These are phyloP conservation scores for Citrus mangshanensis DNA, from an alignment of 345 rosid species.

Conservation along the genomic window DNA sequence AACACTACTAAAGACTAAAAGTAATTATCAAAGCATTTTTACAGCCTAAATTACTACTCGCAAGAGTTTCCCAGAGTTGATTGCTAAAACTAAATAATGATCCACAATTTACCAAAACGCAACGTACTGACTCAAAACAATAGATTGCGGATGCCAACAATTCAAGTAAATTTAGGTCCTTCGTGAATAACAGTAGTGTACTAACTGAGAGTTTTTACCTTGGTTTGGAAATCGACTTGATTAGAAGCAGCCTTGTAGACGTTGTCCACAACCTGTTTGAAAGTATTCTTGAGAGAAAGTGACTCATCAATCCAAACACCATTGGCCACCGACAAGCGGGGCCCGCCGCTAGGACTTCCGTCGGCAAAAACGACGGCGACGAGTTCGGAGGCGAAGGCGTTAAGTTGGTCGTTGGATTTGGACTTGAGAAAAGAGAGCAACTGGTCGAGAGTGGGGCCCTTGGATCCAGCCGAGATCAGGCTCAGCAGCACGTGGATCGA, in stretches of 20 bases:
- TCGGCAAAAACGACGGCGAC: conserved; percentile 62
- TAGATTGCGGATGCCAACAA: neutral
- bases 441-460: conserved; percentile 61
- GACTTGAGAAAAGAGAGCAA: conserved; percentile 73
- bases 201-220: conserved; percentile 33
- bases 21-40: neutral
- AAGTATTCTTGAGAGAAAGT: conserved; percentile 54
- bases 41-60: neutral
- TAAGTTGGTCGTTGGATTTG: conserved; percentile 51
- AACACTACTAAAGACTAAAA: neutral
- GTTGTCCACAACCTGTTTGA: conserved; percentile 48
- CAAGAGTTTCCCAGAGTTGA: neutral
- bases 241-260: conserved; percentile 59
- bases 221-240: conserved; percentile 65
- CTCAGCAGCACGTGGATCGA: conserved; percentile 71
- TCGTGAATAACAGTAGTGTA: neutral
- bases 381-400: conserved; percentile 54
- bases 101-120: neutral
- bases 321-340: conserved; percentile 52
- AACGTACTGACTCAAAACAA: neutral
- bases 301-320: conserved; percentile 72
- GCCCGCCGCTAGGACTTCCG: conserved; percentile 67
- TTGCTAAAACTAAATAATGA: neutral
- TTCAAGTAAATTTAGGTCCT: neutral
- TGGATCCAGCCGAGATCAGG: conserved; percentile 66